Evolutionary conservation across 2,329 filamentous ascomycete species (phyloP), one percentile per base, ranked within the genome.

Genomic region (Fusarium proliferatum): DNA sequence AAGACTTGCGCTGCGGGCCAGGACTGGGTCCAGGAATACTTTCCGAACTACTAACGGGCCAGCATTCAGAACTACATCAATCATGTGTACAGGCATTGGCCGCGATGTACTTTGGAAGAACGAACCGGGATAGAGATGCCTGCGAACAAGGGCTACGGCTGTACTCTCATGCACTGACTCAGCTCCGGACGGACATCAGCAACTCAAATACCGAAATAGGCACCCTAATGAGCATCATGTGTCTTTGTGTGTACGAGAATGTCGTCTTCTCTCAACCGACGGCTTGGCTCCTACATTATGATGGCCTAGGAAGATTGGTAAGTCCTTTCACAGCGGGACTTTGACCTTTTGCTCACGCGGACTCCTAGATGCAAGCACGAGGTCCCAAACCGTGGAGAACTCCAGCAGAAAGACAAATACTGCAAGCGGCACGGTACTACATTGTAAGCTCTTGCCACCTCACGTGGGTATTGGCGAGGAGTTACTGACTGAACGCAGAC

Each of bases 261-360:
- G 33, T 71, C 2, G 56, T 64, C 0, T 72, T 71, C 16, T 71
- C 69, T 9, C 69, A 71, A 6, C 68, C 69, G 4, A 68, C 39
- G 11, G 69, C 69, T 3, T 71, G 69, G 69, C 69, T 71, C 5
- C 53, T 71, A 12, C 69, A 71, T 30, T 71, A 71, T 30, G 68
- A 71, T 21, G 69, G 69, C 1, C 16, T 72, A 12, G 69, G 62
- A 2, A 72, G 48, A 64, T 13, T 71, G 6, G 69, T 68, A 45
- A 4, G 68, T 33, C 11, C 3, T 9, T 6, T 13, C 15, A 41
- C 5, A 6, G 3, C 10, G 8, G 3, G 5, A 6, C 13, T 9
- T 13, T 55, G 34, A 2, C 34, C 5, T 9, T 41, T 15, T 19
- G 3, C n/a, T 52, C 21, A 46, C 17, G 16, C 2, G 21, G 3